Evolutionary conservation across 1,284 basidiomycete species (phyloP).

Genomic region (Malassezia nana): DNA sequence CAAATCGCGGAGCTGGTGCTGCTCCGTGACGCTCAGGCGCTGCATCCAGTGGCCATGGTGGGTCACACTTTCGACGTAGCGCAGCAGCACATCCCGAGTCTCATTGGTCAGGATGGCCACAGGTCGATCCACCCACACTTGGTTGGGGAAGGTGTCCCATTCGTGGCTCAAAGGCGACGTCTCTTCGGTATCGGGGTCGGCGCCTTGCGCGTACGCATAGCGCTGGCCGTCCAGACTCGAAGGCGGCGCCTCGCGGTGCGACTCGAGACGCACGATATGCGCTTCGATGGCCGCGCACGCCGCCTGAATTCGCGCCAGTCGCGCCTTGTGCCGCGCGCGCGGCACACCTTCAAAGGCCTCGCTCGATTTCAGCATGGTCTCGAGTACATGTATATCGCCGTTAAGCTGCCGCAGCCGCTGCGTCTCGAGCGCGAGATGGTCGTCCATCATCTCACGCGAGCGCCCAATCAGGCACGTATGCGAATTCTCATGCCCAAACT

Average conservation of each 20-base stretch:
- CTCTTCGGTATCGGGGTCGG: neutral
- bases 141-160: conserved; percentile 75
- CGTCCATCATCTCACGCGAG: conserved; percentile 50
- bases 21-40: conserved; percentile 64
- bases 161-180: conserved; percentile 54
- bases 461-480: conserved; percentile 64
- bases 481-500: conserved; percentile 78
- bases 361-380: neutral
- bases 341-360: neutral
- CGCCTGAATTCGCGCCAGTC: neutral
- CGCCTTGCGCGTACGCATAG: neutral
- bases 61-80: conserved; percentile 77
- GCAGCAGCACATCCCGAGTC: conserved; percentile 71
- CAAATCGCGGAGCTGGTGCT: conserved; percentile 36
- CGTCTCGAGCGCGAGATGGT: conserved; percentile 53
- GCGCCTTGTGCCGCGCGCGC: neutral
- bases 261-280: conserved; percentile 8
- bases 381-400: conserved; percentile 27
- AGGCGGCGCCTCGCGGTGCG: conserved; percentile 11
- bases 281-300: conserved; percentile 11
- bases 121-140: conserved; percentile 80
- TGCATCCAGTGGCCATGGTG: conserved; percentile 69
- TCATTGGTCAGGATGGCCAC: conserved; percentile 69
- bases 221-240: neutral
- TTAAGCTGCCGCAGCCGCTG: conserved; percentile 50